Evolutionary conservation across 164 flowering plant species (phyloP).

Genomic region (Santalum album): DNA sequence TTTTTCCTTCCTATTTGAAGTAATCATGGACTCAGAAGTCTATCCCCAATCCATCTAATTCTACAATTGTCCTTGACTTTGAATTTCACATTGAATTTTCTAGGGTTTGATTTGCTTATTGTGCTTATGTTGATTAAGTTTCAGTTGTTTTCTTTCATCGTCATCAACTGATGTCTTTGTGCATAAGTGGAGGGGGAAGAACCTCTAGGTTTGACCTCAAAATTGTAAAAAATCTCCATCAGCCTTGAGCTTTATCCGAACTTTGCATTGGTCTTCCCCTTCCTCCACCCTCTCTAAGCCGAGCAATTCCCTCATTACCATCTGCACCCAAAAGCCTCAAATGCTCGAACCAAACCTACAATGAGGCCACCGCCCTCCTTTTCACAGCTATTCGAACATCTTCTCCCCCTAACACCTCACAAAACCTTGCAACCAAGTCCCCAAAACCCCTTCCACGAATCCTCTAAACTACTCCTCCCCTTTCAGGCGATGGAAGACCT

Average conservation of each 20-base stretch:
- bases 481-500: slow-evolving; percentile 35
- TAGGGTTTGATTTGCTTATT: background rate
- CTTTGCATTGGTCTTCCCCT: slow-evolving; percentile 60
- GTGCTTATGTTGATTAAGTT: too few species aligned
- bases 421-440: slow-evolving; percentile 31
- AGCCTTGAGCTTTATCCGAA: slow-evolving; percentile 31
- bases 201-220: slow-evolving; percentile 54
- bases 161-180: slow-evolving; percentile 53
- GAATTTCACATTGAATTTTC: background rate
- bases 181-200: slow-evolving; percentile 61
- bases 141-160: too few species aligned
- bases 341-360: slow-evolving; percentile 87
- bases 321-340: slow-evolving; percentile 63
- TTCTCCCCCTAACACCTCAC: slow-evolving; percentile 50
- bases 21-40: slow-evolving; percentile 1
- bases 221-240: slow-evolving; percentile 56
- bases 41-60: background rate
- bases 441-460: slow-evolving; percentile 23
- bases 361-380: slow-evolving; percentile 79
- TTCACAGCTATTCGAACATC: slow-evolving; percentile 73
- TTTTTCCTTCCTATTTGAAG: too few species aligned
- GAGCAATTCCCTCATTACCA: slow-evolving; percentile 48
- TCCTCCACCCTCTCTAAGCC: slow-evolving; percentile 77
- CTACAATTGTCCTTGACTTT: too few species aligned
- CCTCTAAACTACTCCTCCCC: slow-evolving; percentile 47